Percentiles rank a stretch among this genome's conserved stretches.
These are phyloP conservation scores for Pseudodiploospora longispora DNA, from an alignment of 2,329 filamentous ascomycete genomes.

Conservation along the genomic window DNA sequence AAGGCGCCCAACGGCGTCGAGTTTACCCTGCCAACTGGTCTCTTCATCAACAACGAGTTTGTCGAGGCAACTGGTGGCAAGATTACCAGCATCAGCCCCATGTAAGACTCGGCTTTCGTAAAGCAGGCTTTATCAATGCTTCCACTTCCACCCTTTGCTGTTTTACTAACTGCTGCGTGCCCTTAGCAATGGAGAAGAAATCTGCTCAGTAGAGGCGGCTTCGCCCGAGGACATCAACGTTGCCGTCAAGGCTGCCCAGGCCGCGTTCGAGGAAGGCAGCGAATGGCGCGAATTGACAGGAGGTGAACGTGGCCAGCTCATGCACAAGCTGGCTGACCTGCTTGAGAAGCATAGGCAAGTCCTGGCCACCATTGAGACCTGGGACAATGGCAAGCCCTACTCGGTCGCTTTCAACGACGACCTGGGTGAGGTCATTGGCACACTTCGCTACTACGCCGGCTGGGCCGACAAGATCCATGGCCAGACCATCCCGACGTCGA, in stretches of 20 bases:
- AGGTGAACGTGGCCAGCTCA: conserved; percentile 58
- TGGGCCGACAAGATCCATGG: conserved; percentile 75
- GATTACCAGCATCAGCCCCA: conserved; percentile 54
- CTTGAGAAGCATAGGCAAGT: conserved; percentile 52
- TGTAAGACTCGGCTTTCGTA: conserved; percentile 15
- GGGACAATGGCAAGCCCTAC: conserved; percentile 71
- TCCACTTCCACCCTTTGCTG: not conserved
- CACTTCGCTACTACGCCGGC: conserved; percentile 67
- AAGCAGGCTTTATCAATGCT: conserved; percentile 20
- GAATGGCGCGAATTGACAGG: conserved; percentile 61
- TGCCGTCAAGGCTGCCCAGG: conserved; percentile 42
- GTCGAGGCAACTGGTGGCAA: conserved; percentile 48
- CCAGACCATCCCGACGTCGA: conserved; percentile 62
- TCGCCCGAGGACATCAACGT: conserved; percentile 22
- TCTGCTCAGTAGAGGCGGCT: conserved; percentile 24
- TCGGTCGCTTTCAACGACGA: conserved; percentile 58
- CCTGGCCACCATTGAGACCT: conserved; percentile 56
- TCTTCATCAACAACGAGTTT: conserved; percentile 75
- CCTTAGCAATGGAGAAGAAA: conserved; percentile 22
- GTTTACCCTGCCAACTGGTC: conserved; percentile 58
- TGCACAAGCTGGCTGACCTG: conserved; percentile 64
- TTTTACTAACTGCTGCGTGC: conserved; percentile 17
- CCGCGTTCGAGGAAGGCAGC: conserved; percentile 54
- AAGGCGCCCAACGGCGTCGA: conserved; percentile 52
- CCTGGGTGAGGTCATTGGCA: conserved; percentile 35